Evolutionary conservation across 2,329 filamentous ascomycete genomes (phyloP).

Genomic region (Tolypocladium album): DNA sequence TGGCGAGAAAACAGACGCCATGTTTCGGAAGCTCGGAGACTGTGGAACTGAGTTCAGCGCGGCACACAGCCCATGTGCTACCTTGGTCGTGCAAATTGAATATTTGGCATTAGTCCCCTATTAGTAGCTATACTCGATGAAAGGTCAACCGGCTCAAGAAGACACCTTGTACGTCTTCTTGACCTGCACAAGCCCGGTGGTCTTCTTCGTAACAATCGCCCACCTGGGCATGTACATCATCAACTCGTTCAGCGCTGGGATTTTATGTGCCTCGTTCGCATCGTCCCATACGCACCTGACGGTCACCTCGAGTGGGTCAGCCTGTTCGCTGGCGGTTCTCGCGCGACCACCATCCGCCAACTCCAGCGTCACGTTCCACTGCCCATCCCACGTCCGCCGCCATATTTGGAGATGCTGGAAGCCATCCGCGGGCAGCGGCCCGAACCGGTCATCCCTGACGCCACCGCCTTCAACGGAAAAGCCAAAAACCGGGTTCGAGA

Average conservation of each 20-base stretch:
- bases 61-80: not conserved
- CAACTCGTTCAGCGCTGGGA: constrained; percentile 78
- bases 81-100: not conserved
- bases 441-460: constrained; percentile 53
- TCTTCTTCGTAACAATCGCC: constrained; percentile 65
- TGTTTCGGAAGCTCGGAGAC: not conserved
- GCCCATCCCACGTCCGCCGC: constrained; percentile 67
- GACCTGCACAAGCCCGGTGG: constrained; percentile 73
- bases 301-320: constrained; percentile 41
- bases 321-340: not conserved
- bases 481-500: constrained; percentile 54
- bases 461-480: constrained; percentile 54
- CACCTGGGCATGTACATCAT: constrained; percentile 67
- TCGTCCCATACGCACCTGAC: constrained; percentile 84
- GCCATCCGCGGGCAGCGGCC: constrained; percentile 50
- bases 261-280: constrained; percentile 56
- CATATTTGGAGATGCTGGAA: constrained; percentile 65
- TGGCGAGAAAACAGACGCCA: not conserved
- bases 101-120: not conserved
- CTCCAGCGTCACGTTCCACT: constrained; percentile 53
- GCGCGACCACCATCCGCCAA: constrained; percentile 8
- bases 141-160: constrained; percentile 14
- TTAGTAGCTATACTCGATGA: not conserved
- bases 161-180: constrained; percentile 53
- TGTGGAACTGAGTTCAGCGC: not conserved